Conservation (phyloP, 108 stramenopile genomes). For the Tribonema minus region DNA sequence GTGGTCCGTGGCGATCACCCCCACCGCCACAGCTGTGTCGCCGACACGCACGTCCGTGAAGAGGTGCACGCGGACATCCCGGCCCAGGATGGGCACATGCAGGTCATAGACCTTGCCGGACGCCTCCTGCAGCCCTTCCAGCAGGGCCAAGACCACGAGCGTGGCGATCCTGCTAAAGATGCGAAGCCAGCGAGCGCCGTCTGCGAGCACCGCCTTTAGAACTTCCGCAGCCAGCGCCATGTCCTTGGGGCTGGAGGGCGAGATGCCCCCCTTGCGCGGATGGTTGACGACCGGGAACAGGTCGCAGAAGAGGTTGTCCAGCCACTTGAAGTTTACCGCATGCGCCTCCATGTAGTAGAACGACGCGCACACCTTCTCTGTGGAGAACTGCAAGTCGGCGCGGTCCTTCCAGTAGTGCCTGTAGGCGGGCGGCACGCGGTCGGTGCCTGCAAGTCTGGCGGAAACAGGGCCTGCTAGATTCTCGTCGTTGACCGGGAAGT, state of each 20-base stretch:
- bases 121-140: not conserved
- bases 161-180: not conserved
- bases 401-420: not conserved
- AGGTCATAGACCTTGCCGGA: not conserved
- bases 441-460: not conserved
- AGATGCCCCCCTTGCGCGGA: not conserved
- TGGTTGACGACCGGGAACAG: not conserved
- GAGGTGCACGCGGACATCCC: not conserved
- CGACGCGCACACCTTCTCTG: not conserved
- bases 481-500: not conserved
- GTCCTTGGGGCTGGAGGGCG: not conserved
- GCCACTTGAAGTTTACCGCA: not conserved
- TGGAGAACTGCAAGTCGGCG: not conserved
- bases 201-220: not conserved
- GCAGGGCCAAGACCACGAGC: not conserved
- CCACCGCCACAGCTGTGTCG: too few relatives aligned
- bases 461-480: not conserved
- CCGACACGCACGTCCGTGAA: not conserved
- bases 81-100: not conserved
- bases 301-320: not conserved
- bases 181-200: not conserved
- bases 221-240: not conserved
- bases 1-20: too few relatives aligned
- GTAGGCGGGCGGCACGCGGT: not conserved
- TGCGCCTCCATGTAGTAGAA: not conserved